These are phyloP conservation scores for Neodidymelliopsis sp. DNA, from an alignment of 2,329 filamentous ascomycete genomes.

Conservation along the genomic window DNA sequence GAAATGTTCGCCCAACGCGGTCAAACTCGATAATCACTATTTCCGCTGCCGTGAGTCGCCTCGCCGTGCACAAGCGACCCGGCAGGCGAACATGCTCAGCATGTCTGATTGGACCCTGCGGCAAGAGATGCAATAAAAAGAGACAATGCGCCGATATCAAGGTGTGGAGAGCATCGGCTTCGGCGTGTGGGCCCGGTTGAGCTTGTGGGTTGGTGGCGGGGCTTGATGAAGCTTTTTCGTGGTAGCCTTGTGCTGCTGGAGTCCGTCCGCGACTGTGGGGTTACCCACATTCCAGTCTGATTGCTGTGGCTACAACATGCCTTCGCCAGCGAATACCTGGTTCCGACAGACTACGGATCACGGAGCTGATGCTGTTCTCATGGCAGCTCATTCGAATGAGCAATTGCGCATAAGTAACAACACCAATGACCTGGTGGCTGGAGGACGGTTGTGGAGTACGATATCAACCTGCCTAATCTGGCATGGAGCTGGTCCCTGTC, in stretches of 20 bases:
- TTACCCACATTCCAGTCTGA: background rate
- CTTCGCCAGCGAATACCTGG: background rate
- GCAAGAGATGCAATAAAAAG: background rate
- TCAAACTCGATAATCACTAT: constrained; percentile 1
- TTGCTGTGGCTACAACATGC: background rate
- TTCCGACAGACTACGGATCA: too few species aligned
- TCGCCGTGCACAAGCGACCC: background rate
- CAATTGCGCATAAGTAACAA: background rate
- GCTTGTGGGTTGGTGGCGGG: constrained; percentile 20
- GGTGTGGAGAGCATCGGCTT: constrained; percentile 4
- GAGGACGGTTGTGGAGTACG: constrained; percentile 9
- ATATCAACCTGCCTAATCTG: constrained; percentile 29
- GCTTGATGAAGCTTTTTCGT: constrained; percentile 31
- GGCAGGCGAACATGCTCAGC: background rate
- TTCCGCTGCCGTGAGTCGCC: constrained; percentile 2
- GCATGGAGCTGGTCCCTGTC: constrained; percentile 17
- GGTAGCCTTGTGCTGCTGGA: constrained; percentile 1
- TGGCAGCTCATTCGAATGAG: background rate
- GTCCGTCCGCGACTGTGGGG: background rate
- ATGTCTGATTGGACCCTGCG: background rate
- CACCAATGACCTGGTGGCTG: constrained; percentile 15
- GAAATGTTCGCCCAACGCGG: background rate
- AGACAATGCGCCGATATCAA: constrained; percentile 10
- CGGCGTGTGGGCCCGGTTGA: constrained; percentile 3
- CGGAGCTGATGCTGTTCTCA: background rate